Conservation (phyloP, 1,139 yeast genomes). For the Candida labiduridarum region DNA sequence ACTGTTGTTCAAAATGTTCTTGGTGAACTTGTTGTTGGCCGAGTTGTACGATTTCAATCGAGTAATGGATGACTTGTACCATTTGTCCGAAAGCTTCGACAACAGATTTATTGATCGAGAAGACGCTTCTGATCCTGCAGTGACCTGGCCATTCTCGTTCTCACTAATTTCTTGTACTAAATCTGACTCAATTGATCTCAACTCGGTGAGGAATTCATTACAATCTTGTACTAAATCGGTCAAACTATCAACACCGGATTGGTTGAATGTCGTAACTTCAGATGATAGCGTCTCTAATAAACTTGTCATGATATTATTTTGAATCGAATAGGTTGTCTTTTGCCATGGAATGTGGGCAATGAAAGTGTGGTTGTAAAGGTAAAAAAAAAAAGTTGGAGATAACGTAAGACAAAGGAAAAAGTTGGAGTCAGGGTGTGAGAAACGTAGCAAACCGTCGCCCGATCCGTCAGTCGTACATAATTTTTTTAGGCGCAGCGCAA, state of each 20-base stretch:
- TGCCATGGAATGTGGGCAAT: background rate
- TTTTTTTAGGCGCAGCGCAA: background rate
- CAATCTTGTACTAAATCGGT: conserved; percentile 26
- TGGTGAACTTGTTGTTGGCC: conserved; percentile 38
- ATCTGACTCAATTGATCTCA: conserved; percentile 30
- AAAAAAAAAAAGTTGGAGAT: background rate
- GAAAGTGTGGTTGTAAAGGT: background rate
- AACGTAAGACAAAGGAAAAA: background rate
- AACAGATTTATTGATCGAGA: background rate
- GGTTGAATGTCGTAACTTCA: conserved; percentile 29
- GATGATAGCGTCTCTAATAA: conserved; percentile 30
- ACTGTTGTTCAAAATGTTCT: conserved; percentile 35
- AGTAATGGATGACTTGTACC: conserved; percentile 43
- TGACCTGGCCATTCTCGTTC: conserved; percentile 12
- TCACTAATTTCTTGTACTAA: conserved; percentile 21
- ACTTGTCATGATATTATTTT: conserved; percentile 16
- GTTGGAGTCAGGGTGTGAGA: background rate
- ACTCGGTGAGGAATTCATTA: conserved; percentile 25
- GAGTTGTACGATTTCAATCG: conserved; percentile 41
- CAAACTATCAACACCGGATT: conserved; percentile 27
- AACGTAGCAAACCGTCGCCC: background rate
- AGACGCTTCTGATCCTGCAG: background rate
- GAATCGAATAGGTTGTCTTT: background rate
- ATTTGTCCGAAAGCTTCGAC: conserved; percentile 20
- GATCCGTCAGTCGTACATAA: background rate